phyloP scores from a whole-genome alignment of 2,329 filamentous ascomycete species.

The Aureobasidium subglaciale region DNA sequence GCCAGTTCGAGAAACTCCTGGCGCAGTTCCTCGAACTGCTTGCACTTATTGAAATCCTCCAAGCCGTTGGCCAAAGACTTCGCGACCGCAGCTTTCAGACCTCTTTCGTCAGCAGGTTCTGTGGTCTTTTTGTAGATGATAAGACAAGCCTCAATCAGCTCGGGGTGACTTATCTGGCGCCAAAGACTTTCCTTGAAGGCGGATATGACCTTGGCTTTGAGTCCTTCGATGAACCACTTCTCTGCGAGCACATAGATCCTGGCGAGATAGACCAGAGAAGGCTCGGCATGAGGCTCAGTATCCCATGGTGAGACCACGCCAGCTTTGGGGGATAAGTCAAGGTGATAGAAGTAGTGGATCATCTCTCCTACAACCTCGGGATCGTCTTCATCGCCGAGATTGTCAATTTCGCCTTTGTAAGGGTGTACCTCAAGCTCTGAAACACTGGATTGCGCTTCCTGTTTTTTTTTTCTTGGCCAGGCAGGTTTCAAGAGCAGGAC shows the following conservation, averaged over 20 bases:
- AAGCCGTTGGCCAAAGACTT: not conserved
- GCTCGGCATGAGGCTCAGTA: not conserved
- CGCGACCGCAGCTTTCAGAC: not conserved
- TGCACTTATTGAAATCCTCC: not conserved
- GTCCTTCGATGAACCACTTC: not conserved
- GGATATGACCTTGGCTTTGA: not conserved
- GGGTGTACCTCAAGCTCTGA: not conserved
- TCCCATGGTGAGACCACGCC: too few relatives aligned
- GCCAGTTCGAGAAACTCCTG: not conserved
- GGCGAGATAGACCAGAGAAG: not conserved
- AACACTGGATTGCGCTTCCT: not conserved
- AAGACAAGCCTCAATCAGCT: not conserved
- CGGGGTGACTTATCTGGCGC: not conserved
- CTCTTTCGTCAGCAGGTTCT: not conserved
- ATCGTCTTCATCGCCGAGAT: not conserved
- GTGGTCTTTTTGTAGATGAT: constrained; percentile 1
- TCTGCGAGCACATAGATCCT: not conserved
- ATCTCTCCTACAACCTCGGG: not conserved
- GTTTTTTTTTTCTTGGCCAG: too few relatives aligned
- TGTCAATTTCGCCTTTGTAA: not conserved
- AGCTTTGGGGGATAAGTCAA: not conserved
- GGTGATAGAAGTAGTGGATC: constrained; percentile 1
- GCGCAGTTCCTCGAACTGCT: not conserved
- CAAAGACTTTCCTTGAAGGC: not conserved
- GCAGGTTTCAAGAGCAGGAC: not conserved